Evolutionary conservation across 352 stramenopile species (phyloP), one percentile per base, ranked within the genome.

Genomic region (Globisporangium heterothallicum): DNA sequence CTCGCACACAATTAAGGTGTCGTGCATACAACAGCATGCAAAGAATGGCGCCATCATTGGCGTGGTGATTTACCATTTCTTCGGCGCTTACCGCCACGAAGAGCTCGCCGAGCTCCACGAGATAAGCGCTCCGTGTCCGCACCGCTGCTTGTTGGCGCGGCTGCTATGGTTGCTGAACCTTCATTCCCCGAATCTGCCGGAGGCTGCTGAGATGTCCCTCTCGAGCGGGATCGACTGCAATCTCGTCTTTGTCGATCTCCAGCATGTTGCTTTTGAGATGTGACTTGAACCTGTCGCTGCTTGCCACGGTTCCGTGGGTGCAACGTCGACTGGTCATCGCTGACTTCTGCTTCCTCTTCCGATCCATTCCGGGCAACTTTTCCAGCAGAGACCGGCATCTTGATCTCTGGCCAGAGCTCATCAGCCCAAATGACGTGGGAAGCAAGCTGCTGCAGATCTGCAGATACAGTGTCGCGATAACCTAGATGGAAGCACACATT

Each of bases 361-460:
- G 45, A 36, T 10, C 48, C 30, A 10, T 48, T 27, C 22, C 32
- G 25, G 29, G 35, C 42, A 26, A 24, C 16, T 21, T 60, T 59
- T 12, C 61, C 49, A 45, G 47, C 34, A 26, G 42, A 22, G 14
- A 21, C 44, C 14, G 42, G 49, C 40, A 48, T 63, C 27, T 72
- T 64, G n/a, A 86, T 64, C 42, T 77, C 40, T 12, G 41, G 25
- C 80, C 77, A 91, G 5, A 90, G 59, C 14, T 90, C 77, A 26
- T 92, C 63, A 21, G 87, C 53, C 73, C 75, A 94, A 38, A 94
- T 69, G 8, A 94, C 68, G 29, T 78, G 71, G 9, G 83, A 79
- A 6, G 83, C 80, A 16, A 94, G 55, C 42, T 90, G 78, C 53
- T 94, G 83, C 12, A 94, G 56, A 52, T 92, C 78, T 0, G 80